Conservation (phyloP, 2,329 filamentous ascomycete genomes). For the Elsinoe fawcettii region DNA sequence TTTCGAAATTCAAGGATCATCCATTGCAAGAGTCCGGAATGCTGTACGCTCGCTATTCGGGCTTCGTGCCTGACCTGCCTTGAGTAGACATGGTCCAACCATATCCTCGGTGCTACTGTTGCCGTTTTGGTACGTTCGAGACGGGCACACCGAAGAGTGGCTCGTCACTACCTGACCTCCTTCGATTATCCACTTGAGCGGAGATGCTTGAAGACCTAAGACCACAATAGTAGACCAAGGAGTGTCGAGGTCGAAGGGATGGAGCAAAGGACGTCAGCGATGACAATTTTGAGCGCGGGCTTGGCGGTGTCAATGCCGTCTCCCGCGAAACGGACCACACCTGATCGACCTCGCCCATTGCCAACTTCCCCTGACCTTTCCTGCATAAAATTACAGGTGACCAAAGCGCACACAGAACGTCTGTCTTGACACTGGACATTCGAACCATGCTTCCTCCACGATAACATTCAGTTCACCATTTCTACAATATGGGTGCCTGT, state of each 20-base stretch:
- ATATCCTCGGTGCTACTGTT: background rate
- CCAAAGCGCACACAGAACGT: conserved; percentile 13
- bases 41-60: background rate
- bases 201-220: too few relatives aligned
- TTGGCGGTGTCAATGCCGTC: conserved; percentile 3
- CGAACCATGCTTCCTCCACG: conserved; percentile 6
- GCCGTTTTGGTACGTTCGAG: background rate
- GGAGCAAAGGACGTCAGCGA: background rate
- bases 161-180: too few relatives aligned
- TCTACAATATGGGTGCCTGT: conserved; percentile 41
- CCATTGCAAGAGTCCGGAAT: background rate
- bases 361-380: conserved; percentile 14
- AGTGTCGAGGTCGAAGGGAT: background rate
- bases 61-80: background rate
- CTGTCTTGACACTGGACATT: conserved; percentile 1
- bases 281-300: background rate
- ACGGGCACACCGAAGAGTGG: background rate
- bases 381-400: conserved; percentile 8
- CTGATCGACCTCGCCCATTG: background rate
- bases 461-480: conserved; percentile 17
- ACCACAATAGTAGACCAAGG: too few relatives aligned
- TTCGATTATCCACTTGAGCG: too few relatives aligned
- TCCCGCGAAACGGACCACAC: conserved; percentile 1
- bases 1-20: background rate
- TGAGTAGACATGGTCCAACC: background rate